Evolutionary conservation across 306 rosid species (phyloP).

Genomic region (Pterocarpus santalinus): DNA sequence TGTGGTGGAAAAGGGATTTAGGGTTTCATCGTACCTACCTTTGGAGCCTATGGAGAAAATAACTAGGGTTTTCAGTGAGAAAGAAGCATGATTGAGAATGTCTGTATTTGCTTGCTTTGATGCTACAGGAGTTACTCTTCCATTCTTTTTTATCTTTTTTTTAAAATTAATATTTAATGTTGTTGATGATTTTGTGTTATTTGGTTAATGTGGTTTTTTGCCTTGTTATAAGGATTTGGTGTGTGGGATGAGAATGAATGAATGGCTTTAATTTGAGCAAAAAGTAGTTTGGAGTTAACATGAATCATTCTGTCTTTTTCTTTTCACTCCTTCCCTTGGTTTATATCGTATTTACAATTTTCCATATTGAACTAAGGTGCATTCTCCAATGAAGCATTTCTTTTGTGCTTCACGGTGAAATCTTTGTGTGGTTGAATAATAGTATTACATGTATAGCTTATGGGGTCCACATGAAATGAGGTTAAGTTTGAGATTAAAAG

Average conservation of each 20-base stretch:
- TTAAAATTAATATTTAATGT: no score
- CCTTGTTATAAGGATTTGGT: neutral
- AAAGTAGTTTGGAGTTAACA: neutral
- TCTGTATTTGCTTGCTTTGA: no score
- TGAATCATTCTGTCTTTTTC: no score
- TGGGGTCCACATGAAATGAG: no score
- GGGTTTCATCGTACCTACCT: conserved; percentile 43
- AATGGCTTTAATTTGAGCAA: neutral
- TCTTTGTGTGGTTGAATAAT: no score
- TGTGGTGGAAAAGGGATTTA: conserved; percentile 27
- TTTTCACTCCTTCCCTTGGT: neutral
- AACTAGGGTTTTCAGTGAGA: conserved; percentile 26
- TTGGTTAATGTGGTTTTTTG: neutral
- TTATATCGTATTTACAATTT: neutral
- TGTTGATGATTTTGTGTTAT: neutral
- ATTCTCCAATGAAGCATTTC: no score
- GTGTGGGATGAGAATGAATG: neutral
- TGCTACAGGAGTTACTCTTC: neutral
- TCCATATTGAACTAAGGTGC: neutral
- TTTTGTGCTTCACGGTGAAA: no score
- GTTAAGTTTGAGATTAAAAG: no score
- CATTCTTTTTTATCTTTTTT: no score
- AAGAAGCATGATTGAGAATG: neutral
- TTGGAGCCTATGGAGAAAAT: conserved; percentile 42
- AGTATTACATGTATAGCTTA: no score